Percentiles rank a stretch among this genome's conserved stretches.
These are phyloP conservation scores for Flaveria robusta DNA, from an alignment of 129 eudicot species.

Conservation along the genomic window DNA sequence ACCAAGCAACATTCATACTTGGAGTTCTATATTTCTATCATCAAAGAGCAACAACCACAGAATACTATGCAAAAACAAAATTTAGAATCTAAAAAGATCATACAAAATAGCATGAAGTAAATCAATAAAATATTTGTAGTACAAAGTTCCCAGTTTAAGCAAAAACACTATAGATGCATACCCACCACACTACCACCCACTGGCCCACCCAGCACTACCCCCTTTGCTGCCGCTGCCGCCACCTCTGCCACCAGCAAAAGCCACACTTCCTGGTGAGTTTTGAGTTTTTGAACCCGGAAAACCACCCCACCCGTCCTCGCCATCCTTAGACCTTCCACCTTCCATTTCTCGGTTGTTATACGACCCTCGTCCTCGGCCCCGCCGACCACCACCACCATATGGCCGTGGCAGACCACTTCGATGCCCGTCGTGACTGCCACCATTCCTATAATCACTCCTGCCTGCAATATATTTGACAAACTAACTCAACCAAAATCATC, in stretches of 20 bases:
- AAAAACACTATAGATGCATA: constrained; percentile 16
- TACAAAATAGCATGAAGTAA: constrained; percentile 1
- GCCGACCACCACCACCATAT: constrained; percentile 64
- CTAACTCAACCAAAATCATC: constrained; percentile 5
- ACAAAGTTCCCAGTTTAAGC: constrained; percentile 10
- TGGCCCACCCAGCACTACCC: constrained; percentile 39
- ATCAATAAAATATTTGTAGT: constrained; percentile 16
- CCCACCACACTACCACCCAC: constrained; percentile 37
- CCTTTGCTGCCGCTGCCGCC: constrained; percentile 43
- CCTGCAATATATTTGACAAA: constrained; percentile 44
- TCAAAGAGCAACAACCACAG: neutral
- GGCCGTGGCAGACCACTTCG: constrained; percentile 73
- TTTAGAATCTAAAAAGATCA: neutral
- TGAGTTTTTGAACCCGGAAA: constrained; percentile 28
- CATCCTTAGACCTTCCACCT: constrained; percentile 46
- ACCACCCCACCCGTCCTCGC: constrained; percentile 55
- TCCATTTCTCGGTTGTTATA: constrained; percentile 48
- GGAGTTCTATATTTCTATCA: constrained; percentile 24
- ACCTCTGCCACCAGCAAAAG: constrained; percentile 48
- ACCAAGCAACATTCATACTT: constrained; percentile 22
- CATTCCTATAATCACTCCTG: constrained; percentile 60
- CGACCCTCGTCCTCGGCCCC: constrained; percentile 77
- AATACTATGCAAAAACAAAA: constrained; percentile 25
- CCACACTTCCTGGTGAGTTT: no score
- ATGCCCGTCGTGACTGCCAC: constrained; percentile 62